A percentile compares a stretch with the other conserved stretches of the same genome.
Conservation (phyloP, 2,329 filamentous ascomycete genomes). For the Clonostachys rhizophaga region DNA sequence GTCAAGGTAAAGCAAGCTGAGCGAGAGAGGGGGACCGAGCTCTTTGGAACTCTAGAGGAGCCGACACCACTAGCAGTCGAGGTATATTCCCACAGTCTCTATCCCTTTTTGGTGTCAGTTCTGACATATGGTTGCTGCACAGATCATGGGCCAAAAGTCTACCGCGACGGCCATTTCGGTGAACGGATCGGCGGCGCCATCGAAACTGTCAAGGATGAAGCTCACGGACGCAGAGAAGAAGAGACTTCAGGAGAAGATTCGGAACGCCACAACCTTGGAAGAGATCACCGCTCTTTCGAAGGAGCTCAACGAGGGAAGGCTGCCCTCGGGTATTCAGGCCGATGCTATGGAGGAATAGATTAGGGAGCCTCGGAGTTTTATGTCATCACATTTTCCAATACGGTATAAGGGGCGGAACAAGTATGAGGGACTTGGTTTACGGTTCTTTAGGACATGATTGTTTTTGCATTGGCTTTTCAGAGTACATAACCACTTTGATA, state of each 20-base stretch:
- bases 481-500: not conserved
- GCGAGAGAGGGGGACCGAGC: conserved; percentile 66
- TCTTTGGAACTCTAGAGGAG: conserved; percentile 77
- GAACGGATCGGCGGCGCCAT: conserved; percentile 21
- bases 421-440: not conserved
- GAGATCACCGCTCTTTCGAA: conserved; percentile 91
- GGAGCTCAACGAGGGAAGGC: conserved; percentile 81
- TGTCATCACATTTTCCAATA: not conserved
- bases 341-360: conserved; percentile 56
- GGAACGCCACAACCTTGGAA: conserved; percentile 80
- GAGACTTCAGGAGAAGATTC: conserved; percentile 80
- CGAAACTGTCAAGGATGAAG: conserved; percentile 73
- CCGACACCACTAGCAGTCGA: conserved; percentile 77
- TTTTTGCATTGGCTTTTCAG: not conserved
- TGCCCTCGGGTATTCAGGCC: conserved; percentile 64
- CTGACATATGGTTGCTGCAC: not conserved
- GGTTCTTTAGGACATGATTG: not conserved
- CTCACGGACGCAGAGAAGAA: conserved; percentile 86
- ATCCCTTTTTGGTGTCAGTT: not conserved
- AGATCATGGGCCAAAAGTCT: conserved; percentile 83
- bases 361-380: conserved; percentile 8
- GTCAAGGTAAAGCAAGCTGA: conserved; percentile 86
- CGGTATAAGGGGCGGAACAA: not conserved
- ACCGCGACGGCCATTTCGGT: conserved; percentile 57
- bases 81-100: conserved; percentile 27